phyloP scores from a whole-genome alignment of 2,329 filamentous ascomycete genomes.

The Calonectria henricotiae region DNA sequence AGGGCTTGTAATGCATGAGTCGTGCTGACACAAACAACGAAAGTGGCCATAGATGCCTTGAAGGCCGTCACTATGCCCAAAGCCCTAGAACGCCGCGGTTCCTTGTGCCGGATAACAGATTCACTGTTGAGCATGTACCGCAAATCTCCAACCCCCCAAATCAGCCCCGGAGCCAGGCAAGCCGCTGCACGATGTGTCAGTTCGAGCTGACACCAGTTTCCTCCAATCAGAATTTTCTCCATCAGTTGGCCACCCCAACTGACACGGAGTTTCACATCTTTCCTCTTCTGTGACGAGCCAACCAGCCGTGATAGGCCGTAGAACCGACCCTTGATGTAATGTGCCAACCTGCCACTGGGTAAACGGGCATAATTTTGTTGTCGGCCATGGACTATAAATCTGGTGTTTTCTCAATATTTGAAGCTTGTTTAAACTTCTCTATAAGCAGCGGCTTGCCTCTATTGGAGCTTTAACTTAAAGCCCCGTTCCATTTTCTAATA shows the following conservation, averaged over 20 bases:
- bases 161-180: slow-evolving; percentile 7
- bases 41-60: no score
- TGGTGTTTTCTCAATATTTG: neutral
- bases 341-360: neutral
- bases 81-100: no score
- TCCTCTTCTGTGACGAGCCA: neutral
- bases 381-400: neutral
- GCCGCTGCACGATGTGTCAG: slow-evolving; percentile 6
- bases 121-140: no score
- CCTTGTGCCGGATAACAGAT: no score
- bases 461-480: neutral
- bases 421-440: neutral
- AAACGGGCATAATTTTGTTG: neutral
- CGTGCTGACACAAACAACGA: no score
- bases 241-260: neutral
- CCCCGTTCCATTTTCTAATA: neutral
- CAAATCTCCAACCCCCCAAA: neutral
- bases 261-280: neutral
- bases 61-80: no score
- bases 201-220: neutral
- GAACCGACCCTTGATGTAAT: neutral
- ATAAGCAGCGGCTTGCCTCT: neutral
- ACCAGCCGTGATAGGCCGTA: neutral
- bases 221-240: slow-evolving; percentile 21
- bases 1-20: no score